A percentile compares a stretch with the other conserved stretches of the same genome.
Conservation (phyloP, 2,329 filamentous ascomycete species). For the Colletotrichum simmondsii region DNA sequence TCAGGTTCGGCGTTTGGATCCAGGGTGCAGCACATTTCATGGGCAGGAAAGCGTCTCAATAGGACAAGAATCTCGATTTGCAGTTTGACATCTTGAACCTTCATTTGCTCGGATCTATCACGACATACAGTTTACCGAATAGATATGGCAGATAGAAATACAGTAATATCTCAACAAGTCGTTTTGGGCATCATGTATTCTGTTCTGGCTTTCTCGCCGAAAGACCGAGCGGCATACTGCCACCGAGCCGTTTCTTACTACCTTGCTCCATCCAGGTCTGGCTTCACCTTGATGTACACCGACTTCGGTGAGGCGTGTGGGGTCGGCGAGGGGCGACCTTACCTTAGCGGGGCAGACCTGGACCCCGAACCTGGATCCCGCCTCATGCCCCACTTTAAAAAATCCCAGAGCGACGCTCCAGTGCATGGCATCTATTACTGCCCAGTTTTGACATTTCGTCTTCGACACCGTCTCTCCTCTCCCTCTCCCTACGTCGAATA, state of each 20-base stretch:
- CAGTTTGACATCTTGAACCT: not conserved
- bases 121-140: not conserved
- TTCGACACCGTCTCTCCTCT: not conserved
- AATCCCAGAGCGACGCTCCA: conserved; percentile 12
- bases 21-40: conserved; percentile 11
- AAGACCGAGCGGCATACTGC: too few species aligned
- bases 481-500: not conserved
- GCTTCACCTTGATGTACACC: not conserved
- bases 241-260: too few species aligned
- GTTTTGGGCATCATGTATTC: not conserved
- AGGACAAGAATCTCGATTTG: conserved; percentile 16
- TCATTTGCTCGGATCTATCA: not conserved
- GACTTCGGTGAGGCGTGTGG: not conserved
- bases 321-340: not conserved
- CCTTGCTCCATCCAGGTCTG: not conserved
- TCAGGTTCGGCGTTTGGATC: conserved; percentile 28
- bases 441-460: not conserved
- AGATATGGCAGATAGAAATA: not conserved
- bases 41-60: conserved; percentile 21
- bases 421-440: not conserved
- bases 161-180: not conserved
- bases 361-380: conserved; percentile 18
- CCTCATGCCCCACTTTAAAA: conserved; percentile 27
- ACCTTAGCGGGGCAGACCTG: conserved; percentile 1
- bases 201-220: not conserved